Conservation (phyloP, 208 protist genomes). For the Wallacemonas sp. region DNA sequence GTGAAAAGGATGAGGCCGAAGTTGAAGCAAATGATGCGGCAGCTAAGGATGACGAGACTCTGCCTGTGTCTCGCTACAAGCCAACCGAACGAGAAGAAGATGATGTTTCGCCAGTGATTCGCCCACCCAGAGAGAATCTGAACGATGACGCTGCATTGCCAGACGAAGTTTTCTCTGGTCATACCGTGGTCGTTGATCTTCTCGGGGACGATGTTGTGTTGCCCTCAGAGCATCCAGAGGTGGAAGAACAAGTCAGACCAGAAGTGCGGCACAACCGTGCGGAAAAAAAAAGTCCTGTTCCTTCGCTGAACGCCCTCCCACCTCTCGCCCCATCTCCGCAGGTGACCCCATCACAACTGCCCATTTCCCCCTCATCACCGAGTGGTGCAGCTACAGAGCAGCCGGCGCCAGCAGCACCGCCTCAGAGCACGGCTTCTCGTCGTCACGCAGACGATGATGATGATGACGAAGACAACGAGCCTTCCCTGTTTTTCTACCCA, state of each 20-base stretch:
- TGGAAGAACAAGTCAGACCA: no score
- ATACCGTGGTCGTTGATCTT: slow-evolving; percentile 14
- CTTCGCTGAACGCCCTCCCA: background rate
- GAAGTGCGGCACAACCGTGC: no score
- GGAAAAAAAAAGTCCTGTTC: slow-evolving; percentile 4
- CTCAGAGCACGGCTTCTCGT: background rate
- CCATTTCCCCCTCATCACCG: background rate
- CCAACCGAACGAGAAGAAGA: no score
- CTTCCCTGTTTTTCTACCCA: slow-evolving; percentile 30
- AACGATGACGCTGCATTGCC: no score
- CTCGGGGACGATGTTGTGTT: slow-evolving; percentile 20
- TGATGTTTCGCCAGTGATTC: slow-evolving; percentile 17
- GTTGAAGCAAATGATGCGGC: slow-evolving; percentile 6
- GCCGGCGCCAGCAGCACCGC: slow-evolving; percentile 2
- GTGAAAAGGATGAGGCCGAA: background rate
- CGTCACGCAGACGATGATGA: slow-evolving; percentile 20
- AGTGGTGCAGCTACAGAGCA: background rate
- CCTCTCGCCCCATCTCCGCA: slow-evolving; percentile 6
- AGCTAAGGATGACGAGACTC: no score
- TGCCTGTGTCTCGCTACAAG: no score
- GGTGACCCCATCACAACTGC: background rate
- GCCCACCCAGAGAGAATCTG: background rate
- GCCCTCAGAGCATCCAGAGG: slow-evolving; percentile 16
- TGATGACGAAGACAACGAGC: slow-evolving; percentile 44
- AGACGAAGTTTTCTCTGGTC: background rate